Base-by-base conservation (phyloP, 768 basidiomycete genomes). In the Dacryopinax primogenitus region DNA sequence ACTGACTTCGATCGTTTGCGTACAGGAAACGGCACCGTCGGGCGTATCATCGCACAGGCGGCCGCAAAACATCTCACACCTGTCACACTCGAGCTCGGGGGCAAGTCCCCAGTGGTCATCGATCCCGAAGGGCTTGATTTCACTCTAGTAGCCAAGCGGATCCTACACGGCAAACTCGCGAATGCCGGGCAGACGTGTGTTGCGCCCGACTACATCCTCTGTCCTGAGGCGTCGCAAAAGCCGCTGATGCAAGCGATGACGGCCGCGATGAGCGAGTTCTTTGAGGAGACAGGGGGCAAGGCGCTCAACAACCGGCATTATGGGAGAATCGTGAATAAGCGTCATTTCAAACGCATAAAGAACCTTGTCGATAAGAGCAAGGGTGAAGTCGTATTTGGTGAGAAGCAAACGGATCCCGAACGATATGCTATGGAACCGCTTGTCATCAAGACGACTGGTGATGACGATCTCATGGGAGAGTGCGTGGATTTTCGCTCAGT, bases 351-450 rank as follows among this genome's bases (percentile, higher is more conserved):
- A 28, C 80, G 87, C 7, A 70, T 90, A 15, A 77, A 72, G 44
- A 74, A 75, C 7, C 68, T 88, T 1, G 71, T 90, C 30, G 74
- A 76, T 7, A 71, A 76, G n/a, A 88, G 86, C 0, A 77, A 80
- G 47, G 88, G 86, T 0, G 72, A 78, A 39, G 73, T 85, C 44
- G 81, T 84, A 0, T 39, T 82, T 1, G 86, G 86, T 1, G 82
- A 82, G 13, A 66, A 77, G 67, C 68, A 71, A 21, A 74, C 81
- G 30, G 76, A 75, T 2, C 67, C 64, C 4, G 78, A 74, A 41
- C 74, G 74, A 34, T 80, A 78, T 23, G 78, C 90, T 7, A 83
- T 83, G 64, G 81, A 84, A 0, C 87, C 84, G 0, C 71, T 90
- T 15, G 77, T 90, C 0, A 79, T 75, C 62, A 77, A 83, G 65